Evolutionary conservation across 768 basidiomycete genomes (phyloP), one percentile per base, ranked within the genome.

Genomic region (Royoungia palumana): DNA sequence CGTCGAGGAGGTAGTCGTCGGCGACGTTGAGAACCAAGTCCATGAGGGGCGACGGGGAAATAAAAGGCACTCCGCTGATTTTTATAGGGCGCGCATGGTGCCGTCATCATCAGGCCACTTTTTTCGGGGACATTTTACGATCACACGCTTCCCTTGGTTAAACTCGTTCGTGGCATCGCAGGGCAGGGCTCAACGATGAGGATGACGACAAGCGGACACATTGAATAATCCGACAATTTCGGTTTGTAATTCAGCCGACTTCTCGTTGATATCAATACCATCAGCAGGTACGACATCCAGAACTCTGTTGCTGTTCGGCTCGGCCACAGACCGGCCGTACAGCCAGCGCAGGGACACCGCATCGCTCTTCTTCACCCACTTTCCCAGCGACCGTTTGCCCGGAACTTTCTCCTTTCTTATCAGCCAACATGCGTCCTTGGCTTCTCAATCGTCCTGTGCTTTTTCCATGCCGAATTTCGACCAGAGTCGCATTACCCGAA

Each of bases 1-100:
- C 71, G 80, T 97, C 94, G 57, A 96, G 75, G 40, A 88, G 22
- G 62, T 76, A 77, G 27, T 85, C 77, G 71, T 97, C 93, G 35
- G 75, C 75, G 54, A 85, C 39, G 54, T 74, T 50, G 41, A 97
- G 81, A n/a, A 94, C 72, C 65, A 66, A 43, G 73, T 97, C 94
- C 94, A 97, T 97, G 41, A 35, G 13, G 14, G 5, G 20, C 38
- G 22, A 22, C 11, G 21, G 21, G 17, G 32, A 16, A 32, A 32
- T 32, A 32, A 25, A 39, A n/a, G n/a, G 30, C 14, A 16, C 5
- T 3, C 19, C 16, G 12, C 13, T 35, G 32, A 37, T 41, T 58
- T 66, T 60, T 66, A 67, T 59, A 60, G n/a, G 16, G 34, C 34
- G 17, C 34, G 13, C 24, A 34, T 49, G 50, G 50, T 16, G 35